Evolutionary conservation across 768 basidiomycete genomes (phyloP), one percentile per base, ranked within the genome.

Genomic region (Termitomyces sp.): DNA sequence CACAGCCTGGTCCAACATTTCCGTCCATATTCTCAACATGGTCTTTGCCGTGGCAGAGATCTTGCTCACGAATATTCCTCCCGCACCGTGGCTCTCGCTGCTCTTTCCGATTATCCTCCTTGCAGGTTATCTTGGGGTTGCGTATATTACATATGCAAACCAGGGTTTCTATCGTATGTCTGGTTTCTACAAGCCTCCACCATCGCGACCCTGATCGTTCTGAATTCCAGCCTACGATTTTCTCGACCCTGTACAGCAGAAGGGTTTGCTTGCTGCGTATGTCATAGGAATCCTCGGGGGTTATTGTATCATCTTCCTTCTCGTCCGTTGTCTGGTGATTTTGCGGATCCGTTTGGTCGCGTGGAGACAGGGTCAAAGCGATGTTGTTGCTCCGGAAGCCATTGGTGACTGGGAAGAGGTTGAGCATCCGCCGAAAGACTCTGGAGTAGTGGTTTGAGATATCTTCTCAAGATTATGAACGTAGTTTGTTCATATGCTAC

Each of bases 161-260:
- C 84, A 86, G 62, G 80, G 81, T 0, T 78, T 86, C 62, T 90
- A 89, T 64, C 66, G 88, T 89, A 57, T 50, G 84, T 75, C 49
- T 2, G 33, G 20, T 23, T 27, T 33, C 48, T 29, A 29, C 29
- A 29, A 3, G 29, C 29, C 29, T 52, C 44, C 23, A 23, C 41
- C 55, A 48, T 16, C 22, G 6, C 36, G 16, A 18, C 15, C 3
- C 35, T 36, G 36, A 31, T 44, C 31, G 23, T 33, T 40, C 36
- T 27, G n/a, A 13, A 16, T 36, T 27, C 9, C 56, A 89, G 87
- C 81, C 1, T 90, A 89, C 66, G 45, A 65, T 11, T 90, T 89
- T 73, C 79, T 90, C 7, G 65, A 89, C 60, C 86, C 88, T 0
- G 25, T 58, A 7, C 67, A 63, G 15, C 65, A 80, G 53, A 65